A percentile compares a stretch with the other conserved stretches of the same genome.
These are phyloP conservation scores for Pugionium cornutum DNA, from an alignment of 345 rosid genomes.

Conservation along the genomic window DNA sequence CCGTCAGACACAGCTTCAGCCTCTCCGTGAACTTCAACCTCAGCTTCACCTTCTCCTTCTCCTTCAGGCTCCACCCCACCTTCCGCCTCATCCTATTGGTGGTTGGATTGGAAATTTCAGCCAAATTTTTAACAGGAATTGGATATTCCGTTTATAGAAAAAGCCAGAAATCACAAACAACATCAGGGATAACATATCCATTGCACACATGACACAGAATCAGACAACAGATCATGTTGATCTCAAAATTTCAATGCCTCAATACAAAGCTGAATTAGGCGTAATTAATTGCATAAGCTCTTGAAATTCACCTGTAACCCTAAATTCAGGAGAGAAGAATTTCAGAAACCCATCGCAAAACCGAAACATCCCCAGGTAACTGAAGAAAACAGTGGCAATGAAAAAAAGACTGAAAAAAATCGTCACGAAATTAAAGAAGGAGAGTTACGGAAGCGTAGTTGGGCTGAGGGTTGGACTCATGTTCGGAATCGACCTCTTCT, in stretches of 20 bases:
- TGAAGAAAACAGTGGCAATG: not conserved
- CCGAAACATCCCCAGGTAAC: conserved; percentile 6
- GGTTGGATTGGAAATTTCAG: not conserved
- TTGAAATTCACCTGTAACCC: conserved; percentile 6
- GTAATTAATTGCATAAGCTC: not conserved
- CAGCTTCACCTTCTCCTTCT: conserved; percentile 66
- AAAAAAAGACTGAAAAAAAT: not conserved
- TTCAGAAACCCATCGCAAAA: conserved; percentile 6
- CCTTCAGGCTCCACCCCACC: conserved; percentile 68
- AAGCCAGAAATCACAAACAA: conserved; percentile 20
- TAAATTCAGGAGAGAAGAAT: conserved; percentile 10
- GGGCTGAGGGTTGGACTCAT: conserved; percentile 93
- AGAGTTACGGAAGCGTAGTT: conserved; percentile 67
- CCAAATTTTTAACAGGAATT: not conserved
- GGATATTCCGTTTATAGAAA: not conserved
- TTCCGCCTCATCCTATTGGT: conserved; percentile 81
- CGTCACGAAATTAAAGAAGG: not conserved
- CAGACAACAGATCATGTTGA: not conserved
- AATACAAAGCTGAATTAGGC: not conserved
- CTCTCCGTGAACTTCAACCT: conserved; percentile 46
- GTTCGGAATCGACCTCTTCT: conserved; percentile 94
- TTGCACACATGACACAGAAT: conserved; percentile 8
- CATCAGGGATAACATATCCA: not conserved
- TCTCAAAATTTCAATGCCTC: not conserved
- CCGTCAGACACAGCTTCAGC: conserved; percentile 77